Conservation (phyloP, 179 eudicot species). For the Beta macrorhiza region DNA sequence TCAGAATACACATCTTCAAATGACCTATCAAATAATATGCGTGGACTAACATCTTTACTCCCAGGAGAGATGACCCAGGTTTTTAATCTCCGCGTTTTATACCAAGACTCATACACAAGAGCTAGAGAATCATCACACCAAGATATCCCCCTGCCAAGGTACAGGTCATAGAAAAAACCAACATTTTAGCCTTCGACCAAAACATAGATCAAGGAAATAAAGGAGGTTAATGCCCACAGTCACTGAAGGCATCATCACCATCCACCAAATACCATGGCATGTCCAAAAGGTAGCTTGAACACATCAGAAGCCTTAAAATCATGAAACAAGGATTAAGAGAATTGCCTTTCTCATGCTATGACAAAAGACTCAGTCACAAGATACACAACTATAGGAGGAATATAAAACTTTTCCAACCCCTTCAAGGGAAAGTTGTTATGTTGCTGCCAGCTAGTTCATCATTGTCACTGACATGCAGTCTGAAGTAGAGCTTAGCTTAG, state of each 20-base stretch:
- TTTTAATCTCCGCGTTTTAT: constrained; percentile 71
- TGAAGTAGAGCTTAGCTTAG: neutral
- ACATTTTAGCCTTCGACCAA: constrained; percentile 8
- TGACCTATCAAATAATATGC: constrained; percentile 87
- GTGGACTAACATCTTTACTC: constrained; percentile 55
- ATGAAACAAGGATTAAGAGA: constrained; percentile 3
- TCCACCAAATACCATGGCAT: constrained; percentile 9
- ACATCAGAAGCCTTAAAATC: neutral
- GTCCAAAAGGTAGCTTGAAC: neutral
- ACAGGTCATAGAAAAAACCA: constrained; percentile 2
- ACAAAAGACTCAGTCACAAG: neutral
- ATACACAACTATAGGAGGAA: neutral
- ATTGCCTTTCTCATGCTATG: neutral
- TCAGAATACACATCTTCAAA: constrained; percentile 94
- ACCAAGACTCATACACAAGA: constrained; percentile 92
- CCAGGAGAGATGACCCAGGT: constrained; percentile 96
- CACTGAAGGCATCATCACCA: neutral
- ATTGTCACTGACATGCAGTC: too few relatives aligned
- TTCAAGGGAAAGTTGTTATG: neutral
- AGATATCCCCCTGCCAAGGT: constrained; percentile 67
- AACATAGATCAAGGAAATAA: neutral
- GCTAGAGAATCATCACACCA: constrained; percentile 97
- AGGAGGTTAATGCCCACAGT: neutral
- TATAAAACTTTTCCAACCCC: neutral
- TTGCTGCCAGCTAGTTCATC: neutral